Evolutionary conservation across 139 green algal genomes (phyloP), one percentile per base, ranked within the genome.

Genomic region (Chlorella sp.): DNA sequence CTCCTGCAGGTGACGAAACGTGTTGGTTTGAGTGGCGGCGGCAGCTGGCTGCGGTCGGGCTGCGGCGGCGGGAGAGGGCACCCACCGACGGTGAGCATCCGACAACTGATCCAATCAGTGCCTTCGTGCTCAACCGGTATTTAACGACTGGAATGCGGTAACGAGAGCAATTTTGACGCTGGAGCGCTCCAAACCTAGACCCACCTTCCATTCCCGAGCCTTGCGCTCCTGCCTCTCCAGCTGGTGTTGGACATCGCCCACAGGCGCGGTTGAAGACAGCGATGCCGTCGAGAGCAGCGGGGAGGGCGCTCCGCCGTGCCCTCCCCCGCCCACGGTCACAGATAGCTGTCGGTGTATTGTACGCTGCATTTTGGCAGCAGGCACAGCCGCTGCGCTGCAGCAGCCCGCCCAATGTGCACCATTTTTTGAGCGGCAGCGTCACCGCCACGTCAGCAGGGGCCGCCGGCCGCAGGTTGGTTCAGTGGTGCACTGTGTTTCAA

Each of bases 191-290:
- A 71, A 57, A 16, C 48, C 5, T 83, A 28, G 78, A 28, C 79
- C 11, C 42, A 68, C 79, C 79, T 85, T 85, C 79, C 79, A 85
- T 36, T n/a, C 42, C 48, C 64, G 79, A 2, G 79, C 79, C 79
- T 85, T 85, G 42, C 32, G 42, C 30, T 66, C 30, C 79, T 68
- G 79, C 1, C 79, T 42, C 79, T 68, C 57, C 1, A 85, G 75
- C 75, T 81, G 30, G 18, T 48, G 16, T 18, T 30, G 16, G 14
- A 81, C 16, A 28, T 81, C 75, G 75, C 34, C 75, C 1, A 7
- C 34, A 53, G 40, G n/a, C 75, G 75, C 75, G 15, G 34, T 19
- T 32, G 75, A 42, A 9, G 75, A 37, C 15, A 39, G n/a, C 15
- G 34, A 81, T 14, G 75, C 34, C 26, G 75, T 48, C 34, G 32